Base-by-base conservation (phyloP, 148 eudicot genomes). In the Amaranthus cruentus region DNA sequence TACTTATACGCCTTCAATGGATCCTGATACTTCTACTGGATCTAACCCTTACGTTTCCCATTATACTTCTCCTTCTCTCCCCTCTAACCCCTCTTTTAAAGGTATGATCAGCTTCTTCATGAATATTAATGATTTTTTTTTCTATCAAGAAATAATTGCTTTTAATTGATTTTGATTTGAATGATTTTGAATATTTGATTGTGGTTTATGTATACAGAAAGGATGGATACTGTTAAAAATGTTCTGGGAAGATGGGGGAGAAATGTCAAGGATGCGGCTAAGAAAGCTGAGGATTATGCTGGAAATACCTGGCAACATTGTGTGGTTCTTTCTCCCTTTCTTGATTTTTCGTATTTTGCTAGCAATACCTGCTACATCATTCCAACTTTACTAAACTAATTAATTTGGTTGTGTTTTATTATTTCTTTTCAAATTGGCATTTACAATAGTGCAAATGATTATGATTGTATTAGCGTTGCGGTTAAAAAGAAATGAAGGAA, bases 291-390 rank as follows among this genome's bases (percentile, higher is more conserved):
- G 84, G 93, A 91, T 84, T 83, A 86, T 38, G 96, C 98, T 14
- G 96, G 93, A 68, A 90, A 89, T 68, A 89, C 96, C 72, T 93
- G 98, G 98, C 98, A 93, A 83, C 98, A 93, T 76, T 86, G 98
- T 93, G 80, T 68, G 86, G 48, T 44, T 70, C 55, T 59, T 21
- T 50, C 48, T 46, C 47, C 15, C 49, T 62, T 38, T 77, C 55
- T 46, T 21, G 9, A 44, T 76, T 70, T 6, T 55, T 15, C 46
- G 49, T 3, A n/a, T 55, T 68, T 21, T 21, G 53, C 5, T 15
- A 18, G 47, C n/a, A 15, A 49, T 38, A 15, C 6, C 13, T 11
- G 46, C 10, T 28, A 28, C 38, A 28, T 28, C 38, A 28, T 28
- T 28, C 38, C 38, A 28, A 28, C 38, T 28, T 28, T 28, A 28